Evolutionary conservation across 495 filamentous ascomycete species (phyloP).

Genomic region (Xylaria scruposa): DNA sequence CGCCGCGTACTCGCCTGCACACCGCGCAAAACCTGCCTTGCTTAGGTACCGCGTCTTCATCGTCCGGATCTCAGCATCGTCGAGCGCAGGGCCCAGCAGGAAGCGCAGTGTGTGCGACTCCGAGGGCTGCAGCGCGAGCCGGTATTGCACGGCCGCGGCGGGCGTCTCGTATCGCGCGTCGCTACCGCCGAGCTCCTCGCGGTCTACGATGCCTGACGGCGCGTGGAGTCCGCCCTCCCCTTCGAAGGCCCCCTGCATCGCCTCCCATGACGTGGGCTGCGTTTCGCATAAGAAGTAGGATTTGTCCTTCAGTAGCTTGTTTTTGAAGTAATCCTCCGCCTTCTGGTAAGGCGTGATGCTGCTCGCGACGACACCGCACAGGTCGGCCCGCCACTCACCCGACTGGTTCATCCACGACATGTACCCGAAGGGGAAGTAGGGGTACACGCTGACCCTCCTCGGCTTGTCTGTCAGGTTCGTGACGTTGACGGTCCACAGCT

Average conservation of each 20-base stretch:
- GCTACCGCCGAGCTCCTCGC: conserved; percentile 46
- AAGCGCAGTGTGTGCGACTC: conserved; percentile 56
- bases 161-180: conserved; percentile 64
- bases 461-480: conserved; percentile 54
- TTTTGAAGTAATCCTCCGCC: conserved; percentile 62
- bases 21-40: conserved; percentile 53
- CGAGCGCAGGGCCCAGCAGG: conserved; percentile 60
- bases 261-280: conserved; percentile 57
- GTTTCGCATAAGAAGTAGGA: conserved; percentile 64
- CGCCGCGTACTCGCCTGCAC: conserved; percentile 51
- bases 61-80: conserved; percentile 54
- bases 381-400: conserved; percentile 55
- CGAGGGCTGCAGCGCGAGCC: conserved; percentile 43
- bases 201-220: conserved; percentile 48
- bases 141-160: conserved; percentile 60
- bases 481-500: conserved; percentile 62
- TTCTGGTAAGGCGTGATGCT: conserved; percentile 63
- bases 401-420: conserved; percentile 69
- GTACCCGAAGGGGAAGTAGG: conserved; percentile 64
- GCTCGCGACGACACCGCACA: conserved; percentile 56
- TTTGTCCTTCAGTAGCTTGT: conserved; percentile 63
- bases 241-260: conserved; percentile 58
- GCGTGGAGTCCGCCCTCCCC: conserved; percentile 63
- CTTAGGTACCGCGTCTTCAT: conserved; percentile 58
- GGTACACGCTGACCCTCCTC: conserved; percentile 58